Percentiles rank a stretch among this genome's conserved stretches.
Evolutionary conservation across 805 yeast genomes (phyloP).

Genomic region (Saccharomycopsis schoenii): DNA sequence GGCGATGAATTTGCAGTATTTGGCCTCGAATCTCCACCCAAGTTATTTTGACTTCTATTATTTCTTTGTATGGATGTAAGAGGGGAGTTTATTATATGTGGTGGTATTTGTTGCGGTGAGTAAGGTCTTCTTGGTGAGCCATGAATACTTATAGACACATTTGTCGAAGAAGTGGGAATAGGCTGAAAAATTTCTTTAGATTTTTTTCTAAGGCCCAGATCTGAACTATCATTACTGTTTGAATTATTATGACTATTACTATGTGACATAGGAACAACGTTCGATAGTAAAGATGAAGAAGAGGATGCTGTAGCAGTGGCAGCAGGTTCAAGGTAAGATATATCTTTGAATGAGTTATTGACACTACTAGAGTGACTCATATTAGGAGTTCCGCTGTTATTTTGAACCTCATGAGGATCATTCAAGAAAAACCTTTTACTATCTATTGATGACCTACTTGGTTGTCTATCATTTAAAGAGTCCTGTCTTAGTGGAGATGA

Average conservation of each 20-base stretch:
- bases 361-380: conserved; percentile 6
- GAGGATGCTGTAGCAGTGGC: conserved; percentile 2
- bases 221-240: conserved; percentile 18
- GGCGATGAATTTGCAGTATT: conserved; percentile 40
- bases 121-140: conserved; percentile 45
- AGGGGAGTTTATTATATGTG: conserved; percentile 35
- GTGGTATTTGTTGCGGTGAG: conserved; percentile 43
- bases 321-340: conserved; percentile 19
- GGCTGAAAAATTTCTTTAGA: conserved; percentile 19
- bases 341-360: conserved; percentile 10
- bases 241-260: not conserved
- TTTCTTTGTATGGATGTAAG: conserved; percentile 56
- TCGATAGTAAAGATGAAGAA: not conserved
- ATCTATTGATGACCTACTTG: conserved; percentile 14
- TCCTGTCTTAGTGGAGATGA: conserved; percentile 12
- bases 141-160: not conserved
- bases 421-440: conserved; percentile 3
- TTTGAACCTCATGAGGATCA: not conserved
- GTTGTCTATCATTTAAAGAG: conserved; percentile 8
- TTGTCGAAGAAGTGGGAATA: not conserved
- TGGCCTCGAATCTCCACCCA: conserved; percentile 19
- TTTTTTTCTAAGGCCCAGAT: conserved; percentile 13
- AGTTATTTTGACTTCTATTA: conserved; percentile 17
- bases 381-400: not conserved
- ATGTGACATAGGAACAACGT: not conserved